These are phyloP conservation scores for Monilinia aucupariae DNA, from an alignment of 2,329 filamentous ascomycete species.

Conservation along the genomic window DNA sequence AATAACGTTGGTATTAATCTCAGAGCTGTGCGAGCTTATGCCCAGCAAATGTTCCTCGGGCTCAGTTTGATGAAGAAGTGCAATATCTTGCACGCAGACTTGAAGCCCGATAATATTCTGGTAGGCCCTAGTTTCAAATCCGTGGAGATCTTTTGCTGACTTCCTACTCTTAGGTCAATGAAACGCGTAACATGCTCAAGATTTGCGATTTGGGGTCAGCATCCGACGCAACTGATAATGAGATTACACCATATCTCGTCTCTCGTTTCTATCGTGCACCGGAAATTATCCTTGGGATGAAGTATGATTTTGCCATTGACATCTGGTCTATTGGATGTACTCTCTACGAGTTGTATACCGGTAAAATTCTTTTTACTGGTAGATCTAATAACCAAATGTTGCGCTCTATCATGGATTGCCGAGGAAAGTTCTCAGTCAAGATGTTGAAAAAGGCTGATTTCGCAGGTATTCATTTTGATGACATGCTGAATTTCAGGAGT, in stretches of 20 bases:
- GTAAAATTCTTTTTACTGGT: conserved; percentile 93
- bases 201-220: conserved; percentile 97
- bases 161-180: conserved; percentile 54
- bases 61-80: conserved; percentile 83
- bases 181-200: conserved; percentile 78
- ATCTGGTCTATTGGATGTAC: conserved; percentile 99
- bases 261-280: conserved; percentile 96
- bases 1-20: conserved; percentile 91
- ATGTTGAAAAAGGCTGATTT: conserved; percentile 78
- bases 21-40: conserved; percentile 79
- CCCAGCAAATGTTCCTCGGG: conserved; percentile 89
- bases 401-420: conserved; percentile 89
- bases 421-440: conserved; percentile 86
- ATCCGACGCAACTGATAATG: conserved; percentile 81
- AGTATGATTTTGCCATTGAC: conserved; percentile 89
- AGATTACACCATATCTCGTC: conserved; percentile 90
- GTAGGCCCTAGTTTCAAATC: conserved; percentile 23
- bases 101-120: conserved; percentile 97
- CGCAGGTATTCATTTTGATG: conserved; percentile 74
- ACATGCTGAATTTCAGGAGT: conserved; percentile 75
- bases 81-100: conserved; percentile 89
- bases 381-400: conserved; percentile 98
- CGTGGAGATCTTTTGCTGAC: conserved; percentile 2
- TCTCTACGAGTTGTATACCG: conserved; percentile 92
- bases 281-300: conserved; percentile 95